These are phyloP conservation scores for Colletotrichum tropicale DNA, from an alignment of 2,329 filamentous ascomycete species.

Conservation along the genomic window DNA sequence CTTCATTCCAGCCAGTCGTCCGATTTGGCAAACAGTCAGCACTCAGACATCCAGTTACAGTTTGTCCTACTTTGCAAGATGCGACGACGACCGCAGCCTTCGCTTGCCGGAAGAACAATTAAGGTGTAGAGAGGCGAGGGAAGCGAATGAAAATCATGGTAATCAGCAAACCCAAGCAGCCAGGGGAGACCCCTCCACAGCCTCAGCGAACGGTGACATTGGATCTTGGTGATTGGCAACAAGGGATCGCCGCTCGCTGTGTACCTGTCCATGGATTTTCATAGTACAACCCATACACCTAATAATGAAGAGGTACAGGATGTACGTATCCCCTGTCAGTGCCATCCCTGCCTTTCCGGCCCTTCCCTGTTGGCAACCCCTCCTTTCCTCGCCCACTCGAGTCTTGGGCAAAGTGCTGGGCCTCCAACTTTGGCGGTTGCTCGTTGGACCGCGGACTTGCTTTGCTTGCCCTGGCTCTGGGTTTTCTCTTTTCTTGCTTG, in stretches of 20 bases:
- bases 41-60: neutral
- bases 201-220: slow-evolving; percentile 5
- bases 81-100: neutral
- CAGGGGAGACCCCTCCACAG: slow-evolving; percentile 4
- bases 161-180: slow-evolving; percentile 1
- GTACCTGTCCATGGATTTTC: slow-evolving; percentile 4
- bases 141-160: slow-evolving; percentile 17
- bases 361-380: slow-evolving; percentile 1
- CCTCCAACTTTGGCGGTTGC: neutral
- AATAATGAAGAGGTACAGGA: neutral
- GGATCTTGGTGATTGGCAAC: slow-evolving; percentile 6
- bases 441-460: neutral
- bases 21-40: neutral
- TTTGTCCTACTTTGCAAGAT: neutral
- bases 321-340: neutral
- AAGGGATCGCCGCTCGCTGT: neutral
- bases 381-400: neutral
- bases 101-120: neutral
- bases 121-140: neutral
- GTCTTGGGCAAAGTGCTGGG: neutral
- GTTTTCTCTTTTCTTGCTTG: neutral
- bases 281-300: slow-evolving; percentile 2
- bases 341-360: neutral
- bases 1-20: neutral
- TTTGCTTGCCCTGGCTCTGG: neutral